Conservation (phyloP, 176 grass and related monocot species). For the Carex parvula region DNA sequence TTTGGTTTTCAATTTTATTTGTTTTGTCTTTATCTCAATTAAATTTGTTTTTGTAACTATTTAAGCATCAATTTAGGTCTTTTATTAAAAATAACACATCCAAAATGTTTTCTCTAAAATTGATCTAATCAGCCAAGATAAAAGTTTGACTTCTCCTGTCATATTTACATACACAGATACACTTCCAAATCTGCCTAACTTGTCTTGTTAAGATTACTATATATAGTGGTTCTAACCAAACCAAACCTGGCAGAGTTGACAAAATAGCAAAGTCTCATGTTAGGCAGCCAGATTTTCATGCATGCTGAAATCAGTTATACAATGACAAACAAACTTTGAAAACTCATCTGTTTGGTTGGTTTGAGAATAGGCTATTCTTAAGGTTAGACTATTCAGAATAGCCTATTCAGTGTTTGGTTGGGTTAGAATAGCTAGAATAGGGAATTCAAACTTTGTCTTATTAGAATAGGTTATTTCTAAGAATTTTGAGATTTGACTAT, state of each 20-base stretch:
- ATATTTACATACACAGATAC: neutral
- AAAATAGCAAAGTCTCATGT: neutral
- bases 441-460: too few species aligned
- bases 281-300: conserved; percentile 18
- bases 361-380: too few species aligned
- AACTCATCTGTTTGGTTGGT: neutral
- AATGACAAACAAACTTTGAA: neutral
- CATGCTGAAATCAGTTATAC: neutral
- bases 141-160: neutral
- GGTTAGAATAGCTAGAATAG: too few species aligned
- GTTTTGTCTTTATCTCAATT: too few species aligned
- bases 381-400: too few species aligned
- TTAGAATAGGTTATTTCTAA: too few species aligned
- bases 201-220: neutral
- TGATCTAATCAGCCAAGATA: neutral
- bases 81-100: neutral
- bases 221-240: neutral
- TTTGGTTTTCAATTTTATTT: too few species aligned
- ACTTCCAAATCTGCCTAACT: neutral
- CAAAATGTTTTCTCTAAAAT: neutral
- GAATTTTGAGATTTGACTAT: too few species aligned
- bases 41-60: neutral
- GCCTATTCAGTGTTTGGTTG: too few species aligned
- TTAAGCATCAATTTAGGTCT: neutral
- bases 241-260: conserved; percentile 3